phyloP scores from a whole-genome alignment of 2,329 filamentous ascomycete genomes.

The Exophiala lecanii-corni region DNA sequence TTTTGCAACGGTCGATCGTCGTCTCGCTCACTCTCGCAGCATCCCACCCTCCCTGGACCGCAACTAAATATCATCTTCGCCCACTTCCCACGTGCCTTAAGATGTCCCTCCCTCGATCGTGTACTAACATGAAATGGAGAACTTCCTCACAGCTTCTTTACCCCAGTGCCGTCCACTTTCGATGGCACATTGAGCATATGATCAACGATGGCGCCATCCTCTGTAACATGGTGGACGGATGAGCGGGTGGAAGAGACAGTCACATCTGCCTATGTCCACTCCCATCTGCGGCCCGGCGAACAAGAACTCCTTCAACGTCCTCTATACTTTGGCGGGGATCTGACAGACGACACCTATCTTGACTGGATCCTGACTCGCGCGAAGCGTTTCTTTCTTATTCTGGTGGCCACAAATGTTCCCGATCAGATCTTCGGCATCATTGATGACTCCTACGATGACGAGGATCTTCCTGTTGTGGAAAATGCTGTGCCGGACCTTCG shows the following conservation, averaged over 20 bases:
- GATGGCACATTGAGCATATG: not conserved
- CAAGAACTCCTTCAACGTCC: conserved; percentile 32
- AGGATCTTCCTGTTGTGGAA: conserved; percentile 54
- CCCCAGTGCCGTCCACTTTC: not conserved
- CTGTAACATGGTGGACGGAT: conserved; percentile 40
- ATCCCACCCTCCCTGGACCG: not conserved
- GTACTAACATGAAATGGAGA: not conserved
- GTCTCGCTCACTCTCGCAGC: not conserved
- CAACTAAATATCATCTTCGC: not conserved
- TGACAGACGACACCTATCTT: conserved; percentile 51
- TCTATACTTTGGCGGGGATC: conserved; percentile 39
- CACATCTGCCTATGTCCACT: conserved; percentile 37
- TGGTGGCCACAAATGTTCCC: conserved; percentile 57
- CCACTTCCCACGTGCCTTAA: not conserved
- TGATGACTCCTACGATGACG: conserved; percentile 58
- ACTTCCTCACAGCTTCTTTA: not conserved
- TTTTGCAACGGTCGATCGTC: too few species aligned
- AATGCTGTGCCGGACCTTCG: conserved; percentile 52
- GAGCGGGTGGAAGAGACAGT: conserved; percentile 42
- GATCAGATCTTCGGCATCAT: conserved; percentile 59
- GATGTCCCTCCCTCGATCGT: not conserved
- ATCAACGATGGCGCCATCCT: conserved; percentile 12
- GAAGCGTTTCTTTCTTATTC: conserved; percentile 55
- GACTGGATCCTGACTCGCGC: conserved; percentile 60
- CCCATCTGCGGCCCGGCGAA: conserved; percentile 31